Conservation (phyloP, 2,329 filamentous ascomycete species). For the Talaromyces marneffei region DNA sequence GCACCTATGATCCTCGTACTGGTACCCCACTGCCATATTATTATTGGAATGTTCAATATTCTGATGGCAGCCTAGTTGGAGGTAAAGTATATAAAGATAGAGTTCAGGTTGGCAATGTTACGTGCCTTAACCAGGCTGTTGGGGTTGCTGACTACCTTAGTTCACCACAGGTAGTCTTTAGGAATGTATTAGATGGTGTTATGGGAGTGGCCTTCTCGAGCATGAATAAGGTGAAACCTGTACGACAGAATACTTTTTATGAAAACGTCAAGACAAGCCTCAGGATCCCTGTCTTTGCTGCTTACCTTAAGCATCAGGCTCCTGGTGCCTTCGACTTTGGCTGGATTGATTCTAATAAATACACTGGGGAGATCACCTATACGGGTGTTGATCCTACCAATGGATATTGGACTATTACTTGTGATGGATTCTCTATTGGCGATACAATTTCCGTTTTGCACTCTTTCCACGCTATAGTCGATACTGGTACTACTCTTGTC, state of each 20-base stretch:
- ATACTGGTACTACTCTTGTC: conserved; percentile 65
- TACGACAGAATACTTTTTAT: conserved; percentile 57
- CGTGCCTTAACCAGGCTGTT: too few species aligned
- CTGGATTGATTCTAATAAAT: conserved; percentile 13
- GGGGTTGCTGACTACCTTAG: too few species aligned
- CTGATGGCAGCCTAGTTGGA: too few species aligned
- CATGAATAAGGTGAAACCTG: too few species aligned
- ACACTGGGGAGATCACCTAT: conserved; percentile 11
- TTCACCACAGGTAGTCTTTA: too few species aligned
- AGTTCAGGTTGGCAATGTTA: too few species aligned
- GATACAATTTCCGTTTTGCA: too few species aligned
- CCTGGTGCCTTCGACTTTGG: conserved; percentile 17
- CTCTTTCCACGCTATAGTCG: conserved; percentile 54
- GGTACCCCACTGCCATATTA: too few species aligned
- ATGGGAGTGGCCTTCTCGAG: neutral
- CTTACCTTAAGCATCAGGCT: conserved; percentile 10
- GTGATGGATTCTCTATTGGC: conserved; percentile 53
- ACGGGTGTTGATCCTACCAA: conserved; percentile 43
- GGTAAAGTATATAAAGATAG: too few species aligned
- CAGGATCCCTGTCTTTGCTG: conserved; percentile 22
- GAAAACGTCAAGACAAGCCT: conserved; percentile 52
- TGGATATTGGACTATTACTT: conserved; percentile 59
- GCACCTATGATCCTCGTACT: too few species aligned
- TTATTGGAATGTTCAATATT: too few species aligned
- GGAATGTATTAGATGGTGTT: too few species aligned